Conservation (phyloP, 2,329 filamentous ascomycete species). For the Alternaria brassicae region DNA sequence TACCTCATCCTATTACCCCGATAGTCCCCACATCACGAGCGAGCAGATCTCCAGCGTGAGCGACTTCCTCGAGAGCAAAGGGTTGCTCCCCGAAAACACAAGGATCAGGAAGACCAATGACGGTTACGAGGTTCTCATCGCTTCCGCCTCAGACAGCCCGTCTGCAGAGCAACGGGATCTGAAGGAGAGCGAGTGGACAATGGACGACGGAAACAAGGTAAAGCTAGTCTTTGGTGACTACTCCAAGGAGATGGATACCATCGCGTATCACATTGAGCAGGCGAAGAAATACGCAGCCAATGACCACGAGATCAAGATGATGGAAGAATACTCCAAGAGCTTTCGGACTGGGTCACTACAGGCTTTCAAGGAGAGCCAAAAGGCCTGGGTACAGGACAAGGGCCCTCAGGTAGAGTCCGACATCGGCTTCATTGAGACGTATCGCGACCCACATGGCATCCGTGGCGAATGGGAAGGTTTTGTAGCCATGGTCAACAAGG, state of each 20-base stretch:
- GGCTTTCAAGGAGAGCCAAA: slow-evolving; percentile 60
- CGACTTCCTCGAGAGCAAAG: slow-evolving; percentile 56
- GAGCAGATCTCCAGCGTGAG: slow-evolving; percentile 57
- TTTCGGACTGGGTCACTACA: slow-evolving; percentile 60
- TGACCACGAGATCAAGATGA: slow-evolving; percentile 54
- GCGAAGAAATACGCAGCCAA: slow-evolving; percentile 58
- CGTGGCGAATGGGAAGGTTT: slow-evolving; percentile 64
- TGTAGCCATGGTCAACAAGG: slow-evolving; percentile 77
- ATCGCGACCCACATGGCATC: slow-evolving; percentile 62
- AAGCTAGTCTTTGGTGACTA: slow-evolving; percentile 57
- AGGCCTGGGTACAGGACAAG: slow-evolving; percentile 62
- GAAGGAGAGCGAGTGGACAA: slow-evolving; percentile 55
- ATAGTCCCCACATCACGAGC: slow-evolving; percentile 57
- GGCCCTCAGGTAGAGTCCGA: slow-evolving; percentile 60
- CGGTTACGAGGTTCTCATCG: slow-evolving; percentile 58
- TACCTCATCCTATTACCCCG: slow-evolving; percentile 59
- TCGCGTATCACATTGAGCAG: slow-evolving; percentile 55
- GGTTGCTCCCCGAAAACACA: slow-evolving; percentile 59
- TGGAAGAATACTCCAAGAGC: slow-evolving; percentile 57
- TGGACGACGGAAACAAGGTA: slow-evolving; percentile 57
- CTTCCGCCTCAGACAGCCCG: slow-evolving; percentile 54
- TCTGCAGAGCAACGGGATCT: slow-evolving; percentile 51
- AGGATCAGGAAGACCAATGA: slow-evolving; percentile 54
- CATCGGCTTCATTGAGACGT: slow-evolving; percentile 64
- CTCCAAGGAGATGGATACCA: slow-evolving; percentile 55